phyloP scores from a whole-genome alignment of 192 early-diverging fungal species.

The Phlyctochytrium arcticum region DNA sequence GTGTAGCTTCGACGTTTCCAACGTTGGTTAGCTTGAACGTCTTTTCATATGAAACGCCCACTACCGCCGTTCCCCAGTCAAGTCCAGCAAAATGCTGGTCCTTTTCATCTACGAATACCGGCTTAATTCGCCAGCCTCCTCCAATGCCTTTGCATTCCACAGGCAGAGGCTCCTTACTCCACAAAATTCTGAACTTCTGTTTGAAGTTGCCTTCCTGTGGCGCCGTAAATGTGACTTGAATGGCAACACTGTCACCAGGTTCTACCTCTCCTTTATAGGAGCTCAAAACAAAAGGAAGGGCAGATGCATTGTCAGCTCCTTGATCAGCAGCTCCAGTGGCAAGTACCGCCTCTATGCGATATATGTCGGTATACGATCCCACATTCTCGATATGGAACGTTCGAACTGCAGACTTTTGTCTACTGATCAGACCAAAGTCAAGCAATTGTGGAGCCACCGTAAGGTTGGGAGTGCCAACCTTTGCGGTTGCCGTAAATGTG shows the following conservation, averaged over 20 bases:
- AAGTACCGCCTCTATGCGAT: constrained; percentile 38
- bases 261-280: constrained; percentile 32
- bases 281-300: constrained; percentile 30
- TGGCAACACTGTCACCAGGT: constrained; percentile 22
- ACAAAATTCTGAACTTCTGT: constrained; percentile 31
- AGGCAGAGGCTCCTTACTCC: constrained; percentile 43
- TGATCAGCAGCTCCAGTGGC: neutral
- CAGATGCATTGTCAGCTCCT: neutral
- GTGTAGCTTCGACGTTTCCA: constrained; percentile 43
- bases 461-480: constrained; percentile 50
- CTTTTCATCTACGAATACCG: constrained; percentile 21
- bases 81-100: constrained; percentile 39
- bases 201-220: constrained; percentile 39
- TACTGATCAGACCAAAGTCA: constrained; percentile 52
- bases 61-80: constrained; percentile 48
- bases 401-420: constrained; percentile 32
- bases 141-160: constrained; percentile 43
- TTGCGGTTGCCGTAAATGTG: constrained; percentile 43
- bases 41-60: constrained; percentile 42
- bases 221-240: constrained; percentile 43
- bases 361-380: constrained; percentile 47
- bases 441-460: constrained; percentile 26
- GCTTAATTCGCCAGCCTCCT: constrained; percentile 44
- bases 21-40: constrained; percentile 39
- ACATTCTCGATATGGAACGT: constrained; percentile 44